Evolutionary conservation across 2,329 filamentous ascomycete genomes (phyloP).

Genomic region (Arthrobotrys pseudoclavata): DNA sequence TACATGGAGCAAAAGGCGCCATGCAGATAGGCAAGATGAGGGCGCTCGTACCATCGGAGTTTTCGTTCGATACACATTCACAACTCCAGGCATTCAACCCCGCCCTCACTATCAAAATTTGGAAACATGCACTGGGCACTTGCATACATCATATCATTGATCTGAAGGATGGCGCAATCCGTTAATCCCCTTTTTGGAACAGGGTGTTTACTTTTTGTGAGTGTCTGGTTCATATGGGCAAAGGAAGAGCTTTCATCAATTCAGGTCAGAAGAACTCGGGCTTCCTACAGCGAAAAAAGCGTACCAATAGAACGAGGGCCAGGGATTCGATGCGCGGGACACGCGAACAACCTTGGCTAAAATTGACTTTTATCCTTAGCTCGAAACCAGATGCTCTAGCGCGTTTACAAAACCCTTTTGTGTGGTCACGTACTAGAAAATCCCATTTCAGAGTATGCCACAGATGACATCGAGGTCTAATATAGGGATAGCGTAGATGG

Average conservation of each 20-base stretch:
- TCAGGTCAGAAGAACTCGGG: neutral
- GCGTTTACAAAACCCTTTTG: slow-evolving; percentile 4
- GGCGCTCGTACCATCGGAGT: neutral
- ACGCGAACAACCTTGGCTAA: neutral
- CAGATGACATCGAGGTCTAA: neutral
- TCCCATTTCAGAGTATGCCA: slow-evolving; percentile 27
- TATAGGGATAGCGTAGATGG: slow-evolving; percentile 6
- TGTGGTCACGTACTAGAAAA: slow-evolving; percentile 11
- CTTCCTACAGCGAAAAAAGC: neutral
- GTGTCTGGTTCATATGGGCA: neutral
- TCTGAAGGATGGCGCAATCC: slow-evolving; percentile 39
- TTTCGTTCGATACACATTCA: neutral
- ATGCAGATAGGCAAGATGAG: neutral
- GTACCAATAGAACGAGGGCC: neutral
- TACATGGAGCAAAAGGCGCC: neutral
- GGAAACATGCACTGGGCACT: neutral
- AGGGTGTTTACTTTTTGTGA: slow-evolving; percentile 4
- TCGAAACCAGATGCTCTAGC: slow-evolving; percentile 11
- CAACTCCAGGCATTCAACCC: neutral
- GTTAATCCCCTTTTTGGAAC: neutral
- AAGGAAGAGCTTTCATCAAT: neutral
- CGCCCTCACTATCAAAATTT: slow-evolving; percentile 1
- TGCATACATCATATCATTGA: slow-evolving; percentile 37
- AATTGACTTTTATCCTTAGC: slow-evolving; percentile 1
- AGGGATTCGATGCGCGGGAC: neutral